Evolutionary conservation across 441 rosid species (phyloP).

Genomic region (Bocquillonia castaneifolia): DNA sequence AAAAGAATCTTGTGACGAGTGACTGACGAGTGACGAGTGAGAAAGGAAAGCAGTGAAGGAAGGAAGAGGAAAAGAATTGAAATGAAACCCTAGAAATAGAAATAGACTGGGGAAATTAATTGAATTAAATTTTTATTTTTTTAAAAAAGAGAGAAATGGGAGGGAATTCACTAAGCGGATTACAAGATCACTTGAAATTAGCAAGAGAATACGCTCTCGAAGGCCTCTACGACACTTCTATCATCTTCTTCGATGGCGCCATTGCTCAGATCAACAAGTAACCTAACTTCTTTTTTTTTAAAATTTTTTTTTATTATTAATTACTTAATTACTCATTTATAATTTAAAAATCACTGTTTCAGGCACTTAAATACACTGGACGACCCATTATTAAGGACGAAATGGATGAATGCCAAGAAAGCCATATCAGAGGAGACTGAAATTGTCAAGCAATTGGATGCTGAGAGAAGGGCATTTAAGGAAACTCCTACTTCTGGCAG

Average conservation of each 20-base stretch:
- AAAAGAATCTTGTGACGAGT: too few species aligned
- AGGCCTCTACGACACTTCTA: conserved; percentile 93
- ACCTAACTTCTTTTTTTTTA: conserved; percentile 1
- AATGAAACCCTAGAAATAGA: conserved; percentile 32
- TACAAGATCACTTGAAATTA: conserved; percentile 92
- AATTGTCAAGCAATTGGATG: conserved; percentile 90
- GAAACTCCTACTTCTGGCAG: conserved; percentile 59
- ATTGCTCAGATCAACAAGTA: conserved; percentile 99
- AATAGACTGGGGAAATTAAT: too few species aligned
- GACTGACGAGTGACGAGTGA: conserved; percentile 3
- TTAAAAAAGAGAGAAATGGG: too few species aligned
- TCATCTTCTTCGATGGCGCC: conserved; percentile 99
- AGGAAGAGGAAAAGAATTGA: background rate
- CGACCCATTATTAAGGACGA: conserved; percentile 72
- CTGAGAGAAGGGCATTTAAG: conserved; percentile 87
- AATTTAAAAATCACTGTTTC: too few species aligned
- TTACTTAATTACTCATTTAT: too few species aligned
- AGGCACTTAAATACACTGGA: conserved; percentile 86
- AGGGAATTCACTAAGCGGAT: conserved; percentile 62
- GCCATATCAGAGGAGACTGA: conserved; percentile 88
- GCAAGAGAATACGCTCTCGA: conserved; percentile 95
- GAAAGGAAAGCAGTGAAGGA: conserved; percentile 7
- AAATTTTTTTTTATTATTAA: background rate
- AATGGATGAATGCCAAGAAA: conserved; percentile 96
- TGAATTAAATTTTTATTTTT: too few species aligned